Evolutionary conservation across 2,329 filamentous ascomycete species (phyloP).

Genomic region (Fusarium proliferatum): DNA sequence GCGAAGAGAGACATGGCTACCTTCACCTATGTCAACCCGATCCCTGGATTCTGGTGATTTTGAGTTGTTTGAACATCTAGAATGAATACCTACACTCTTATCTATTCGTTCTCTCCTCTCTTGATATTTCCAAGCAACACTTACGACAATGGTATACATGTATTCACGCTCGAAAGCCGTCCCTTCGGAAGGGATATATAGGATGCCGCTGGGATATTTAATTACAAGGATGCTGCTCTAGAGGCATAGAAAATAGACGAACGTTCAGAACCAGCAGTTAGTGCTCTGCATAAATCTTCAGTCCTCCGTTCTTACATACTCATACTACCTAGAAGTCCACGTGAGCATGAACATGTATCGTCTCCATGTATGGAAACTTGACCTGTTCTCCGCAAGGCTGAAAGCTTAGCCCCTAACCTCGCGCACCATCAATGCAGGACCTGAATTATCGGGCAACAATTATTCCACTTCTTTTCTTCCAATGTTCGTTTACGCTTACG

Average conservation of each 20-base stretch:
- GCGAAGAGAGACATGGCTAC: background rate
- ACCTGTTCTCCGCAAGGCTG: background rate
- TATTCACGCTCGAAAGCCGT: background rate
- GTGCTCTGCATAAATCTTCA: rapidly evolving
- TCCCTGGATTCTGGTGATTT: background rate
- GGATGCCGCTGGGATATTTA: rapidly evolving
- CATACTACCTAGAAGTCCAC: background rate
- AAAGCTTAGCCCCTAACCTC: background rate
- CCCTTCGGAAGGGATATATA: rapidly evolving
- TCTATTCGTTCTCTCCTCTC: rapidly evolving
- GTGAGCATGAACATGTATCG: background rate
- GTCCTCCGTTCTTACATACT: background rate
- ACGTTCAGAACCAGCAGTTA: rapidly evolving
- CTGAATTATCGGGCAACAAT: background rate
- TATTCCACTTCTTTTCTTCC: background rate
- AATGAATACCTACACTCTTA: rapidly evolving
- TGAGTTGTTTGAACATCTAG: rapidly evolving
- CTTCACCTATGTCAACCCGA: rapidly evolving
- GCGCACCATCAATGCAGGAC: background rate
- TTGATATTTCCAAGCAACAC: background rate
- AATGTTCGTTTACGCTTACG: background rate
- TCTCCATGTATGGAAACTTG: background rate
- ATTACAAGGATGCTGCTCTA: rapidly evolving
- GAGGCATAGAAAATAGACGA: rapidly evolving
- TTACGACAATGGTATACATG: rapidly evolving